phyloP scores from a whole-genome alignment of 2,329 filamentous ascomycete genomes.

The Incumbomyces delicatus region DNA sequence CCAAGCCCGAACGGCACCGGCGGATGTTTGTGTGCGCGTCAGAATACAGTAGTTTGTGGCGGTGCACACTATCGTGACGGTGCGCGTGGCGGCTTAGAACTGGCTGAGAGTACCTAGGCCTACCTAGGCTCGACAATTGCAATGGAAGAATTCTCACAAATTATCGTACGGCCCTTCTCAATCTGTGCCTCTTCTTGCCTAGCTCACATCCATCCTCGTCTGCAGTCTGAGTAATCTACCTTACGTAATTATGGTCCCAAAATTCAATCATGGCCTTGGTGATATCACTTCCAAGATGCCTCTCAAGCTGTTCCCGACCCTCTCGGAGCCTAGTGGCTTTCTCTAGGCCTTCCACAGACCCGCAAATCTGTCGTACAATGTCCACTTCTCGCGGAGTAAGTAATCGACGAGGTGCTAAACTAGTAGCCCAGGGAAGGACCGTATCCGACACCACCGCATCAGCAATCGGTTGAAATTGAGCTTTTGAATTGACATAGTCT shows the following conservation, averaged over 20 bases:
- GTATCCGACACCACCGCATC: neutral
- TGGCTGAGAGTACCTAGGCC: no score
- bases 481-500: neutral
- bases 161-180: neutral
- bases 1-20: neutral
- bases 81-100: neutral
- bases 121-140: no score
- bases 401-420: slow-evolving; percentile 10
- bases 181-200: neutral
- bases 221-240: neutral
- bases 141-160: neutral
- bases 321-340: slow-evolving; percentile 13
- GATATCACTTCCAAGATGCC: slow-evolving; percentile 8
- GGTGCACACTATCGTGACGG: neutral
- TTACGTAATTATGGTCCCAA: slow-evolving; percentile 18
- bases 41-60: no score
- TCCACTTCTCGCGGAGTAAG: slow-evolving; percentile 24
- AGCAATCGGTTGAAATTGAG: neutral
- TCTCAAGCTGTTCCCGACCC: slow-evolving; percentile 8
- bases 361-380: slow-evolving; percentile 24
- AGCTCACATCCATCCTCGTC: neutral
- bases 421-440: neutral
- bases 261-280: slow-evolving; percentile 16
- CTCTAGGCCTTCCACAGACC: slow-evolving; percentile 13
- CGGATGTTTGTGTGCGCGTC: neutral